Base-by-base conservation (phyloP, 2,329 filamentous ascomycete genomes). In the Ophioceras dolichostomum region DNA sequence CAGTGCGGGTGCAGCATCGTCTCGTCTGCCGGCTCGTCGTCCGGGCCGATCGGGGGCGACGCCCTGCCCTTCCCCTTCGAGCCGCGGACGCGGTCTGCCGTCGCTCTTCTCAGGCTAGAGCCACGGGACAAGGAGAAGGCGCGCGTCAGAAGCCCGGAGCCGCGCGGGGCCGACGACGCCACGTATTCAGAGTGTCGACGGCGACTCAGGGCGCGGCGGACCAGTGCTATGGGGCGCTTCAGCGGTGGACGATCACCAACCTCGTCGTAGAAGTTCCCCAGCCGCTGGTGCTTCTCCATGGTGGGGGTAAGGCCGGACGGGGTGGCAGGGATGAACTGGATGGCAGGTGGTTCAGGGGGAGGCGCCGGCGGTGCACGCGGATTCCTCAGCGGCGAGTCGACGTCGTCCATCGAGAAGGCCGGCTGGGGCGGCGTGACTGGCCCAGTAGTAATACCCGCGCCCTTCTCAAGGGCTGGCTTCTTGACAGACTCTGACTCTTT, bases 301-400 rank as follows among this genome's bases (percentile, higher is more conserved):
- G 65, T 59, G 9, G 75, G 73, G 2, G 73, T 77, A 31, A 70
- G 49, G 2, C 69, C 74, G 2, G 73, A 76, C 4, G 75, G 74
- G 0, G 74, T 79, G 19, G 75, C 73, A 1, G 74, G 74, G 24
- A 75, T 79, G 41, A 79, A 73, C 39, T 73, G 68, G 46, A 79
- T 68, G 2, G 55, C 57, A 9, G 63, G 65, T 26, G 36, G 36
- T 5, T n/a, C 27, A 10, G 4, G 21, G 12, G 70, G 69, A 6
- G 68, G 71, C 43, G 65, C 58, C 16, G 74, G 74, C 5, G 74
- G 72, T n/a, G 61, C 62, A 33, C 74, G 67, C 12, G 75, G 75
- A 44, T 80, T 79, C 38, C 73, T 62, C 24, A 79, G 58, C 7
- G 75, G 75, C 12, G 74, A 79, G 46, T 79, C 73, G 17, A 76